A percentile compares a stretch with the other conserved stretches of the same genome.
These are phyloP conservation scores for Lachnellula hyalina DNA, from an alignment of 2,329 filamentous ascomycete species.

Conservation along the genomic window DNA sequence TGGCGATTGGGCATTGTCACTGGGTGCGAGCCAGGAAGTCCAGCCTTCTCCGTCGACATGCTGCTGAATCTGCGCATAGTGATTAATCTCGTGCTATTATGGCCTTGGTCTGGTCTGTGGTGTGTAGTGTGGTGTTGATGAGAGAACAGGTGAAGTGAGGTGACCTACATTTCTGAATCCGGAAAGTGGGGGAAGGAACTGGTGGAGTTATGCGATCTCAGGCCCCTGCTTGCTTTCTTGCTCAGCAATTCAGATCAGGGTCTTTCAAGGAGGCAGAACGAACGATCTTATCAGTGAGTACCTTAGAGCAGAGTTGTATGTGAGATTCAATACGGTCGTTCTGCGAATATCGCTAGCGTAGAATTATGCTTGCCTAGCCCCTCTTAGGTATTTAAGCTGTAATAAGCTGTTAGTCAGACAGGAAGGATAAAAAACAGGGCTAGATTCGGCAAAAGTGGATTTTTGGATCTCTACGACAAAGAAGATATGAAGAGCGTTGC, in stretches of 20 bases:
- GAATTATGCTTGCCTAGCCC: too few species aligned
- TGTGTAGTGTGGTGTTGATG: background rate
- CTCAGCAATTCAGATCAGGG: background rate
- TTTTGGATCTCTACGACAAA: too few species aligned
- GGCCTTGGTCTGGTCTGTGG: background rate
- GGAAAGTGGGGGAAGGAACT: background rate
- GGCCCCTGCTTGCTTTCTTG: background rate
- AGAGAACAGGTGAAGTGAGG: background rate
- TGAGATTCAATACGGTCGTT: too few species aligned
- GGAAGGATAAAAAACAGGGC: too few species aligned
- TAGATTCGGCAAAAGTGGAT: too few species aligned
- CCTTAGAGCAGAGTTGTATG: too few species aligned
- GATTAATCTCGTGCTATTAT: slow-evolving; percentile 5
- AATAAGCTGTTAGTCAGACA: too few species aligned
- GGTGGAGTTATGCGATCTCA: background rate
- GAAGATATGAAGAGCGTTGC: too few species aligned
- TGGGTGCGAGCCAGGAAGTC: slow-evolving; percentile 22
- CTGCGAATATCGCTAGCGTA: too few species aligned
- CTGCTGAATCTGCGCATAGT: slow-evolving; percentile 22
- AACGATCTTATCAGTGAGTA: too few species aligned
- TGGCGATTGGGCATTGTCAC: slow-evolving; percentile 26
- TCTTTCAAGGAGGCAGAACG: background rate
- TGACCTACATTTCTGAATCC: background rate
- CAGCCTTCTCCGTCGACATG: slow-evolving; percentile 23
- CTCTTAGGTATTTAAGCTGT: too few species aligned